These are phyloP conservation scores for Pneumocystis jirovecii DNA, from an alignment of 1,139 yeast genomes.

Conservation along the genomic window DNA sequence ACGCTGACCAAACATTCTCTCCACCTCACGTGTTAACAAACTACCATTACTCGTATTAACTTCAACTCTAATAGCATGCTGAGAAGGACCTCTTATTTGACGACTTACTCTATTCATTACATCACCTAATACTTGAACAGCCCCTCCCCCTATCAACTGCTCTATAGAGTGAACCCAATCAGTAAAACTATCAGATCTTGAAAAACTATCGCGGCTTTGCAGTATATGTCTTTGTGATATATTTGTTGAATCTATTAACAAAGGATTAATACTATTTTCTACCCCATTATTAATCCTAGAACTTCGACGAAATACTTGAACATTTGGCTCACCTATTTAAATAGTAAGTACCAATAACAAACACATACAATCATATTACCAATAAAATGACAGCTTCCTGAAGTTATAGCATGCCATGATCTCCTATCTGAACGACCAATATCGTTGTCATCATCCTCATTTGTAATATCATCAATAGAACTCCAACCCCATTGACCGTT, in stretches of 20 bases:
- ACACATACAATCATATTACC: background rate
- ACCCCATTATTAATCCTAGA: background rate
- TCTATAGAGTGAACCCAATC: conserved; percentile 12
- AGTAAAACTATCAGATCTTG: conserved; percentile 7
- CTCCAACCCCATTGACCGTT: conserved; percentile 2
- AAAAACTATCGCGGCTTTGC: background rate
- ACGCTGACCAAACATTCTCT: conserved; percentile 8
- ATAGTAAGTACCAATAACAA: background rate
- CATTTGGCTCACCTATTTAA: background rate
- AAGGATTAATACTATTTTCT: background rate
- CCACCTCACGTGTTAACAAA: conserved; percentile 11
- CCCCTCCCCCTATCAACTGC: conserved; percentile 12
- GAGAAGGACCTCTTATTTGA: background rate
- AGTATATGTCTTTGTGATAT: background rate
- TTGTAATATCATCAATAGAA: background rate
- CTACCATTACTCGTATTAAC: conserved; percentile 2
- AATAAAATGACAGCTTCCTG: background rate
- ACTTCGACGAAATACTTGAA: background rate
- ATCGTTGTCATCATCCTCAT: background rate
- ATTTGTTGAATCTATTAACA: background rate
- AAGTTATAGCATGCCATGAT: conserved; percentile 1
- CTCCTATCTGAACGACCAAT: background rate
- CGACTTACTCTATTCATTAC: conserved; percentile 7
- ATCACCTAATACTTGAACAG: conserved; percentile 12
- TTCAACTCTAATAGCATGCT: conserved; percentile 9